Evolutionary conservation across 2,329 filamentous ascomycete species (phyloP), one percentile per base, ranked within the genome.

Genomic region (Xenoacremonium recifei): DNA sequence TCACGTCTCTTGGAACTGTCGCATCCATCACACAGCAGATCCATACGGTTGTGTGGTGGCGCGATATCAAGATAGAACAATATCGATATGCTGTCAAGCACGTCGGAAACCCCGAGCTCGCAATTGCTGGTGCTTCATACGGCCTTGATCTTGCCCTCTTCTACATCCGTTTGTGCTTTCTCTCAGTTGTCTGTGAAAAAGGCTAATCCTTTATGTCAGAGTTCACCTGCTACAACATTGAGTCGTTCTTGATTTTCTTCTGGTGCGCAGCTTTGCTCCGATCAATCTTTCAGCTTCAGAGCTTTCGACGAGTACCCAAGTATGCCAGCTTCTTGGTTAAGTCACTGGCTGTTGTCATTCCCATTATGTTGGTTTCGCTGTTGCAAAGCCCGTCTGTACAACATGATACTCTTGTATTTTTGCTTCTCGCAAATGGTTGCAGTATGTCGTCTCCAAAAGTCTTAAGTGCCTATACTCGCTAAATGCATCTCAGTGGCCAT

Each of bases 221-320:
- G 51, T 75, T 69, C 37, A 75, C 75, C 44, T 65, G 63, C 21
- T 76, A 76, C 50, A 75, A 73, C 55, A 69, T 71, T n/a, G 70
- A 75, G 53, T 60, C 69, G 7, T 55, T 74, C 21, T 60, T 73
- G 23, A 61, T 70, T 5, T 56, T 75, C 5, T 73, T 70, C 40
- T 77, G 73, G 71, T 72, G 56, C 37, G 57, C 45, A 4, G 38
- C 44, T 11, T 27, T 48, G 13, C 37, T 48, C 20, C 42, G 39
- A 25, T 45, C 45, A 7, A 36, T 48, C 15, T 48, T 34, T 19
- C 38, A 45, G 12, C 16, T 48, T 13, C 20, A 37, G 16, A 12
- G 21, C 11, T 39, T 48, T 5, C 21, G 30, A 6, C 21, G 44
- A 17, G 30, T 19, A 4, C 32, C 42, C 19, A 41, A 40, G 19